A percentile compares a stretch with the other conserved stretches of the same genome.
phyloP scores from a whole-genome alignment of 345 rosid genomes.

The Linum tenue region DNA sequence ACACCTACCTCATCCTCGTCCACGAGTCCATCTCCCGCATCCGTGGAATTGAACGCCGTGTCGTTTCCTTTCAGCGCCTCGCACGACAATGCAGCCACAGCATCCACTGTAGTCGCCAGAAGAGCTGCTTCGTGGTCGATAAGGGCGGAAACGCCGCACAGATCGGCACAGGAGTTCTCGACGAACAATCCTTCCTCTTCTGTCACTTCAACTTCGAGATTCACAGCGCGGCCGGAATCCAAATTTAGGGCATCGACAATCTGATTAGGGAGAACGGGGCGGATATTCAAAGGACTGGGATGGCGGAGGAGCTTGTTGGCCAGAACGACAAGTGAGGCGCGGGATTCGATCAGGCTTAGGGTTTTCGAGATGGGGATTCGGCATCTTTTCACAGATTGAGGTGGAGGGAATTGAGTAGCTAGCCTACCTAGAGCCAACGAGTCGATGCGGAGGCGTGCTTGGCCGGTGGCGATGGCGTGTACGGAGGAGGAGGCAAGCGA shows the following conservation, averaged over 20 bases:
- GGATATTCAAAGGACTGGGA: conserved; percentile 21
- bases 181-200: conserved; percentile 34
- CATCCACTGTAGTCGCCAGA: conserved; percentile 41
- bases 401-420: conserved; percentile 16
- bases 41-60: conserved; percentile 37
- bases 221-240: background rate
- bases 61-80: conserved; percentile 52
- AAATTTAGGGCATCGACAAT: conserved; percentile 31
- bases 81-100: conserved; percentile 64
- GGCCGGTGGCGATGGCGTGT: conserved; percentile 35
- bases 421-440: conserved; percentile 45
- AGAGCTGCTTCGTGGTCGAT: conserved; percentile 46
- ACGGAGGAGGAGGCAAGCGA: conserved; percentile 40
- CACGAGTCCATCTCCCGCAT: conserved; percentile 58
- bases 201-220: conserved; percentile 28
- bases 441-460: conserved; percentile 39
- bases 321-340: conserved; percentile 45
- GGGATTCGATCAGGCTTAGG: conserved; percentile 31
- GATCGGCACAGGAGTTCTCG: conserved; percentile 23
- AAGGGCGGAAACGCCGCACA: conserved; percentile 45
- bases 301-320: conserved; percentile 48
- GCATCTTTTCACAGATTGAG: conserved; percentile 1
- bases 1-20: conserved; percentile 57
- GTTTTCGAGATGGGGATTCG: conserved; percentile 12
- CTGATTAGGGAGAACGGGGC: conserved; percentile 31